Evolutionary conservation across 176 grass and related monocot species (phyloP).

Genomic region (Puccinellia tenuiflora): DNA sequence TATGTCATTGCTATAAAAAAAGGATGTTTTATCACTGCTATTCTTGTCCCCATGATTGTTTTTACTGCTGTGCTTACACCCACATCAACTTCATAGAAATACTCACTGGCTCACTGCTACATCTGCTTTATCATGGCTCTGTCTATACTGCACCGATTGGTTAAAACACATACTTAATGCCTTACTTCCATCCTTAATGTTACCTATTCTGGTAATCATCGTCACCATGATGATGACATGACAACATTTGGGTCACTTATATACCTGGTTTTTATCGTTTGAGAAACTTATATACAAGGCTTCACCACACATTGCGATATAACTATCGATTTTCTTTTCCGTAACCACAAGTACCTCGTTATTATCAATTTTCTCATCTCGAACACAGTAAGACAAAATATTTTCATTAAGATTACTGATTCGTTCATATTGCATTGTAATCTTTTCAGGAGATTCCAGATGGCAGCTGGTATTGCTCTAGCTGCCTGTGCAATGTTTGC

Average conservation of each 20-base stretch:
- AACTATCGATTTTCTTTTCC: background rate
- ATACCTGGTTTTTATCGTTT: background rate
- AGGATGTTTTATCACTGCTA: background rate
- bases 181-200: background rate
- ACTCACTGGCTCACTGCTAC: background rate
- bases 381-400: conserved; percentile 5
- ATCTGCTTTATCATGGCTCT: conserved; percentile 7
- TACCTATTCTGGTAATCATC: conserved; percentile 8
- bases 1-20: background rate
- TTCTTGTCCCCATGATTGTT: conserved; percentile 5
- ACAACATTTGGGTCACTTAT: background rate
- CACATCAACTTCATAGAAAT: background rate
- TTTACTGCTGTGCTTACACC: background rate
- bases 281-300: background rate
- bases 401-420: conserved; percentile 14
- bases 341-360: background rate
- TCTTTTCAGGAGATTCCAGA: conserved; percentile 75
- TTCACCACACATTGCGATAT: background rate
- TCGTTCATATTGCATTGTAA: background rate
- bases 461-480: conserved; percentile 87
- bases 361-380: background rate
- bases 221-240: background rate
- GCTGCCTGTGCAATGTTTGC: conserved; percentile 67
- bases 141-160: background rate
- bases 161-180: background rate